phyloP scores from a whole-genome alignment of 2,329 filamentous ascomycete genomes.

The Aureobasidium sp. region DNA sequence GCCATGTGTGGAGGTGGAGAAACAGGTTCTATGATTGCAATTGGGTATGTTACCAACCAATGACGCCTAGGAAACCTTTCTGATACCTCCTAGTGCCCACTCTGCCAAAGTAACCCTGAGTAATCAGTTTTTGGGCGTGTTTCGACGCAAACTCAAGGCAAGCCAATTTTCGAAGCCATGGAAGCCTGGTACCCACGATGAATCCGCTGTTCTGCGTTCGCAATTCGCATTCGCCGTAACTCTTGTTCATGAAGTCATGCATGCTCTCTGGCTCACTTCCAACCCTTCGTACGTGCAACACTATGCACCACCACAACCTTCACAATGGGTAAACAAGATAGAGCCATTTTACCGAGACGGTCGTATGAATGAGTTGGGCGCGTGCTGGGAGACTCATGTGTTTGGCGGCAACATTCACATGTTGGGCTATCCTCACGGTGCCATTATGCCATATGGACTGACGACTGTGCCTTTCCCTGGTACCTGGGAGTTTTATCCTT shows the following conservation, averaged over 20 bases:
- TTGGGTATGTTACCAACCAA: background rate
- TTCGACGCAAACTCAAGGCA: background rate
- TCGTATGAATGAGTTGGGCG: background rate
- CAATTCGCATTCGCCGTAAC: background rate
- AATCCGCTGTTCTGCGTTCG: background rate
- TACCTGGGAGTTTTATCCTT: background rate
- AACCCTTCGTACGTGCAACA: background rate
- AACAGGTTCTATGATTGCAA: background rate
- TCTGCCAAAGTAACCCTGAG: background rate
- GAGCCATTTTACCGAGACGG: conserved; percentile 2
- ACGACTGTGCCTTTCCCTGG: background rate
- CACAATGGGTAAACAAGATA: background rate
- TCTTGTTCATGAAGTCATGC: background rate
- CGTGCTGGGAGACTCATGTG: background rate
- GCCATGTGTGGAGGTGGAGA: background rate
- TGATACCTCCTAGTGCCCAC: background rate
- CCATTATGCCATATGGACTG: background rate
- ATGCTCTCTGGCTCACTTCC: background rate
- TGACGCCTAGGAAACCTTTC: background rate
- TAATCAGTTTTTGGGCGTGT: background rate
- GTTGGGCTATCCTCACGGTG: background rate
- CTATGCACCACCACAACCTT: background rate
- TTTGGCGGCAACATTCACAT: background rate
- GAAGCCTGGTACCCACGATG: background rate
- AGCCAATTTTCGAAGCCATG: background rate